Evolutionary conservation across 176 grass and related monocot species (phyloP).

Genomic region (Canna indica): DNA sequence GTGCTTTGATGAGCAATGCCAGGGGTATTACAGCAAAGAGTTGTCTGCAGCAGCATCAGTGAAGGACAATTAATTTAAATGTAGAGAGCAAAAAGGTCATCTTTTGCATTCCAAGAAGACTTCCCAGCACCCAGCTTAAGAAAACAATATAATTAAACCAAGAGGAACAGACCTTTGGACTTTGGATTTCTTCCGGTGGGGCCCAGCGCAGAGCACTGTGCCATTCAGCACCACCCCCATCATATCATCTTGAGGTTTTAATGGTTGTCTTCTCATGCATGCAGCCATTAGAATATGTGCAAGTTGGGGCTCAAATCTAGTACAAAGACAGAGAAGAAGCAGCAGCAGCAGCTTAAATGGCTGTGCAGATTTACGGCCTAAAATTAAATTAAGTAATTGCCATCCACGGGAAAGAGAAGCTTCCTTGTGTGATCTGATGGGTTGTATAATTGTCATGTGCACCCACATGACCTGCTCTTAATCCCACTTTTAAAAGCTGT

Average conservation of each 20-base stretch:
- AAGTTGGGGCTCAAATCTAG: background rate
- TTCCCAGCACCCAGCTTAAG: no score
- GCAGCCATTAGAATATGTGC: background rate
- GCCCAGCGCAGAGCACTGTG: no score
- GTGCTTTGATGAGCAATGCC: no score
- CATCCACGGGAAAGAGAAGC: constrained; percentile 1
- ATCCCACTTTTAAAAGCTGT: background rate
- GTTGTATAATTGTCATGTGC: background rate
- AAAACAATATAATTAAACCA: background rate
- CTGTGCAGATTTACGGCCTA: no score
- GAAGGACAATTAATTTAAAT: no score
- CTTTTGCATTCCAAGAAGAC: no score
- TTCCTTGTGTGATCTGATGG: background rate
- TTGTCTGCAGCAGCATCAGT: no score
- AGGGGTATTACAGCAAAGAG: no score
- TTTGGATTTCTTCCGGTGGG: background rate
- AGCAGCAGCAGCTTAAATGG: background rate
- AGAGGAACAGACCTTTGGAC: background rate
- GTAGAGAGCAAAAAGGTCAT: no score
- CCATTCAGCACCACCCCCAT: no score
- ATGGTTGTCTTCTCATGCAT: background rate
- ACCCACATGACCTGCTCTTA: background rate
- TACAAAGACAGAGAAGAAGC: background rate
- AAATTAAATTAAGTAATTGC: no score
- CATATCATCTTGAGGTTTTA: background rate